phyloP scores from a whole-genome alignment of 208 protist genomes.

The Leishmania martiniquensis region DNA sequence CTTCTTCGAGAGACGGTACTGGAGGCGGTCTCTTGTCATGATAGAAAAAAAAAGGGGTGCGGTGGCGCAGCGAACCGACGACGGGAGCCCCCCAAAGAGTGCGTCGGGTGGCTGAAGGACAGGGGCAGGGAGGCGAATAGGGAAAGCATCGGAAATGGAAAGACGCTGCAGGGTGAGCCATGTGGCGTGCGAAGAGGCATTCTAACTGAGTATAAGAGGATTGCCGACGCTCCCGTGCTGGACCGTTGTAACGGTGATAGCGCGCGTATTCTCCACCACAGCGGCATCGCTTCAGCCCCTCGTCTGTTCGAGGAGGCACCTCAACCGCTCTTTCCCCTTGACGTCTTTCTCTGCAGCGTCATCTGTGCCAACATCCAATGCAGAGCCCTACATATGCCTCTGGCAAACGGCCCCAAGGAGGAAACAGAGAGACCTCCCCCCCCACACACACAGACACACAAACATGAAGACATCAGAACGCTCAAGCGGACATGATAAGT shows the following conservation, averaged over 20 bases:
- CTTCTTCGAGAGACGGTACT: slow-evolving; percentile 56
- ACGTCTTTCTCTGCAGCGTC: background rate
- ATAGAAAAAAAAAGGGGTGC: background rate
- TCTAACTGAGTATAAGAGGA: no score
- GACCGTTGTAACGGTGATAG: no score
- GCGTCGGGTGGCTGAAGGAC: background rate
- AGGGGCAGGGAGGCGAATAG: background rate
- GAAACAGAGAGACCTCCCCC: no score
- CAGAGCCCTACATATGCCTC: background rate
- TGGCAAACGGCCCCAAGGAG: background rate
- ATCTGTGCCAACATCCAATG: background rate
- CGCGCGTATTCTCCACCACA: no score
- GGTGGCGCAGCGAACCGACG: no score
- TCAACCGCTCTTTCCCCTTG: background rate
- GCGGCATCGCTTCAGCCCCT: background rate
- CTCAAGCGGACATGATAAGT: background rate
- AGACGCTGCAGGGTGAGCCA: background rate
- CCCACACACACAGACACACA: background rate
- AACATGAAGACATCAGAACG: background rate
- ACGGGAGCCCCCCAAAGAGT: no score
- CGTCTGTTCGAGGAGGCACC: background rate
- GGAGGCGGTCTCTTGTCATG: slow-evolving; percentile 78
- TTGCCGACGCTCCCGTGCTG: no score
- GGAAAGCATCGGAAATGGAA: background rate
- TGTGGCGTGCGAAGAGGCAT: background rate